Evolutionary conservation across 176 grass and related monocot genomes (phyloP).

Genomic region (Triticum dicoccoides): DNA sequence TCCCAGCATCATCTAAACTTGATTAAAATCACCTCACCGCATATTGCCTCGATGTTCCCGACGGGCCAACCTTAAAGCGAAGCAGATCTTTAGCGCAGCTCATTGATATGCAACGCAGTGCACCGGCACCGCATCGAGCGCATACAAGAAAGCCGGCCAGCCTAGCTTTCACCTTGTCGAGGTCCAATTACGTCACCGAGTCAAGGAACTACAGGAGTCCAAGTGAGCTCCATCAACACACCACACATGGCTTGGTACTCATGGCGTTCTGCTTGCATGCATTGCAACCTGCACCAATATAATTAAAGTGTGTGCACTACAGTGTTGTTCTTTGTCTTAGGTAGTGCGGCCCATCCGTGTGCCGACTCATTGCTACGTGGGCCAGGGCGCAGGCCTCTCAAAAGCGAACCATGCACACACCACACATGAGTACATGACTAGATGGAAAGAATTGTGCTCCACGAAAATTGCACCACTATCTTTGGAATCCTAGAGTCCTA

Average conservation of each 20-base stretch:
- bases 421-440: not conserved
- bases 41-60: slow-evolving; percentile 17
- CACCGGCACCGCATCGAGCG: not conserved
- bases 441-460: slow-evolving; percentile 24
- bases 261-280: slow-evolving; percentile 4
- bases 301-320: slow-evolving; percentile 33
- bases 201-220: slow-evolving; percentile 27
- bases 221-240: slow-evolving; percentile 41
- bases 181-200: slow-evolving; percentile 40
- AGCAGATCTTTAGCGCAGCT: slow-evolving; percentile 20
- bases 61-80: slow-evolving; percentile 11
- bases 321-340: slow-evolving; percentile 37
- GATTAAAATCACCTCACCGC: not conserved
- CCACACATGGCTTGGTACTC: slow-evolving; percentile 41
- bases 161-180: slow-evolving; percentile 33
- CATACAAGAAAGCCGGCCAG: slow-evolving; percentile 45
- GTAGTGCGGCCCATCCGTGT: slow-evolving; percentile 37
- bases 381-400: slow-evolving; percentile 4
- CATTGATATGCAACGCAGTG: too few species aligned
- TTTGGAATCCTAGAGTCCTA: slow-evolving; percentile 48
- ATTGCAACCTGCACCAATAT: slow-evolving; percentile 26
- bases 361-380: slow-evolving; percentile 22
- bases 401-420: slow-evolving; percentile 19
- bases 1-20: slow-evolving; percentile 8
- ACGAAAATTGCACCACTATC: slow-evolving; percentile 27